Evolutionary conservation across 208 protist species (phyloP).

Genomic region (Trypanosoma melophagium): DNA sequence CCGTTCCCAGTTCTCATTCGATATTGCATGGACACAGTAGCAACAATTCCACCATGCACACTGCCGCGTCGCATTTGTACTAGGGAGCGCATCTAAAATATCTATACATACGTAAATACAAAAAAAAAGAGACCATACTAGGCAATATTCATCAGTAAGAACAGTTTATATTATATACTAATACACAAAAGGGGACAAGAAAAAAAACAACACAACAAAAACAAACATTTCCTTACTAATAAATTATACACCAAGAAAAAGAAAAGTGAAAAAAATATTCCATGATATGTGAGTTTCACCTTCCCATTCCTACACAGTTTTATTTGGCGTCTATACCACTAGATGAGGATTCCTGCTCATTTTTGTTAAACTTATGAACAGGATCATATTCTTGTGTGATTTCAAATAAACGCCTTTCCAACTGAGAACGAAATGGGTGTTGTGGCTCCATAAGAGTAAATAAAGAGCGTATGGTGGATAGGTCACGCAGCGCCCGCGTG

Average conservation of each 20-base stretch:
- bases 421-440: constrained; percentile 58
- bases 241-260: no score
- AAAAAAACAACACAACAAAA: no score
- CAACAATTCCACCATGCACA: constrained; percentile 1
- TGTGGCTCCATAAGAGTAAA: constrained; percentile 85
- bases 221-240: no score
- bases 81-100: constrained; percentile 29
- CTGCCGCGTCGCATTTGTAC: constrained; percentile 6
- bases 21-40: constrained; percentile 21
- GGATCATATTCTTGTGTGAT: constrained; percentile 68
- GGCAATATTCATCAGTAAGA: background rate
- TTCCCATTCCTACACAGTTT: no score
- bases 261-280: no score
- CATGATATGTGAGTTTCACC: no score
- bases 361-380: constrained; percentile 1
- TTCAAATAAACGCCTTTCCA: constrained; percentile 72
- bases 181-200: background rate
- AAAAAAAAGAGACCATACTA: background rate
- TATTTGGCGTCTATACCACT: no score
- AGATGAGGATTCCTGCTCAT: no score
- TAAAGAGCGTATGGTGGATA: constrained; percentile 71
- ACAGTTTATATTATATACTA: constrained; percentile 4
- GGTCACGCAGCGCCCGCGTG: constrained; percentile 78
- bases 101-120: constrained; percentile 6
- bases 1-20: constrained; percentile 74